Base-by-base conservation (phyloP, 371 early-diverging fungal genomes). In the Apophysomyces elegans region DNA sequence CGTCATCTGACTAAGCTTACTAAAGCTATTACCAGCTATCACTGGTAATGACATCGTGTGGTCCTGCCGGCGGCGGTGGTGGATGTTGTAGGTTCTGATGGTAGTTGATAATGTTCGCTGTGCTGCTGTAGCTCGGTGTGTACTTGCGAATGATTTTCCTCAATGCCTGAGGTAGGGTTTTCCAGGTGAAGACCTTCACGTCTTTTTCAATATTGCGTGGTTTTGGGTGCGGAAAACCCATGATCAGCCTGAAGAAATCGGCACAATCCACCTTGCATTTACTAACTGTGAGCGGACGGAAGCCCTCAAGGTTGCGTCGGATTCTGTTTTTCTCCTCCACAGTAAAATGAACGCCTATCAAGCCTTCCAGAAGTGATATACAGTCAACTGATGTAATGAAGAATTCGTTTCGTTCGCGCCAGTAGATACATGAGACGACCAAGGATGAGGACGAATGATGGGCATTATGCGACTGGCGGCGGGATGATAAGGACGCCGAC, bases 261-360 rank as follows among this genome's bases (percentile, higher is more conserved):
- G 88, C 86, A 36, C 88, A 86, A 35, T 92, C 90, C 7, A 86
- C 72, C 65, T 90, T 90, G 71, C 86, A 84, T 73, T 93, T 93
- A 68, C 88, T 86, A 11, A 92, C 89, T 0, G 93, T 93, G 50
- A 90, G 70, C 3, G 94, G 94, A 14, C 91, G 85, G 78, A 92
- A 94, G 0, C 89, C 91, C 66, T 94, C 94, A 12, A 93, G 78
- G 50, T 93, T 93, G 63, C 94, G 89, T 6, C 94, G 86, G 41
- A 94, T 92, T 26, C 94, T 84, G 71, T 93, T 94, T 77, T 94
- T 94, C 70, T 93, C 93, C 69, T 93, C 93, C 2, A 91, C 90
- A 0, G 90, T 91, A 65, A 93, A 92, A 12, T 88, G 84, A 7
- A 90, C 88, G 1, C 86, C 90, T 59, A 93, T 88, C 8, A 93